Base-by-base conservation (phyloP, 2,329 filamentous ascomycete genomes). In the Fusarium redolens region DNA sequence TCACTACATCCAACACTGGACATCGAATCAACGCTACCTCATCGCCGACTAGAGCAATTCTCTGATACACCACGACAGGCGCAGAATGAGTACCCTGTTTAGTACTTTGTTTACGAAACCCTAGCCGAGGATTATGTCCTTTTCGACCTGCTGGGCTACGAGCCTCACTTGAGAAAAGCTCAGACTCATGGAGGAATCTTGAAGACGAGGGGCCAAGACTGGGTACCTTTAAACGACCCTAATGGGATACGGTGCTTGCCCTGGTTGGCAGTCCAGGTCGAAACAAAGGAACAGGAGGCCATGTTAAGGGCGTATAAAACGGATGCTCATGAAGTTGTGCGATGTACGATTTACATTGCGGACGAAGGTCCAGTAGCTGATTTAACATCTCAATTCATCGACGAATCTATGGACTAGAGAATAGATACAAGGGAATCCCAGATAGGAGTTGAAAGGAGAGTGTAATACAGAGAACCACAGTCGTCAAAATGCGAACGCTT, bases 61-160 rank as follows among this genome's bases (percentile, higher is more conserved):
- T 5, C 14, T 8, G 11, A 17, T 17, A 22, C 5, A 10, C 22
- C 57, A 14, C 45, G 22, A 3, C 68, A 61, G 9, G 22, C 52
- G 7, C 57, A 72, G 37, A 37, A 41, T 2, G 43, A 65, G 3
- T 59, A 55, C 11, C 65, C 58, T 5, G 43, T 72, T 7, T 64
- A 40, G 55, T 69, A 66, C 15, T 72, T 73, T 7, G 10, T 59
- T 18, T 64, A 69, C 6, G 58, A 55, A 2, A 59, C 35, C 4
- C 43, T 64, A 4, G 38, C 56, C 3, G 28, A 72, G 2, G 13
- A 10, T 1, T 4, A 13, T 5, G 31, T 64, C 3, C 18, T 61
- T 7, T 14, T 17, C 1, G 38, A 41, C 1, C 14, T 70, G 0
- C 4, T 69, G 1, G 50, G 55, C 2, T n/a, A 17, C 7, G 9